Evolutionary conservation across 2,329 filamentous ascomycete species (phyloP).

Genomic region (Cladosporium sp.): DNA sequence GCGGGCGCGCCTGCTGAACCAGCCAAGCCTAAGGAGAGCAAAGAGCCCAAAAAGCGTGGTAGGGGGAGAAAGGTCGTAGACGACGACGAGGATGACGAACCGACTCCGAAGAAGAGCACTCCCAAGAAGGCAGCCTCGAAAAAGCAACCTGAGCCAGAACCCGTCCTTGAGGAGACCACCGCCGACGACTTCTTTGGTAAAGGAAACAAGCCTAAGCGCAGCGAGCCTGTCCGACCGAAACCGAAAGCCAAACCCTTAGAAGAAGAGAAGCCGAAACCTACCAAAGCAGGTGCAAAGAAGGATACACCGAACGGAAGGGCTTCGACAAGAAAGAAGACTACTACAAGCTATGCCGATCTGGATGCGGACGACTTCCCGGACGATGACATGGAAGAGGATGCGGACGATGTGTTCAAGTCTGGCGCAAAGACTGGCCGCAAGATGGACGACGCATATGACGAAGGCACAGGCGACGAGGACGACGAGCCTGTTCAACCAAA

Average conservation of each 20-base stretch:
- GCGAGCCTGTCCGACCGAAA: conserved; percentile 30
- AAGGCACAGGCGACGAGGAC: conserved; percentile 57
- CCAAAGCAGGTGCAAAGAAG: conserved; percentile 31
- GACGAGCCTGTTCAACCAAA: conserved; percentile 56
- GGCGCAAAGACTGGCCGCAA: conserved; percentile 54
- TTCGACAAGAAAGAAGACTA: conserved; percentile 37
- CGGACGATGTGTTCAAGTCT: conserved; percentile 79
- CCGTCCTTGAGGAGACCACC: conserved; percentile 46
- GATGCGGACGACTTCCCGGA: conserved; percentile 32
- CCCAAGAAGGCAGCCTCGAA: conserved; percentile 49
- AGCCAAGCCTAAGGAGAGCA: conserved; percentile 19
- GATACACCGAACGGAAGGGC: conserved; percentile 31
- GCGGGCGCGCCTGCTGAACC: conserved; percentile 46
- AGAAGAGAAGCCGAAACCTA: conserved; percentile 31
- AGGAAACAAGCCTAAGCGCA: conserved; percentile 47
- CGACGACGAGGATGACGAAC: conserved; percentile 68
- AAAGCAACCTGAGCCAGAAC: conserved; percentile 31
- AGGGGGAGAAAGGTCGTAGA: conserved; percentile 62
- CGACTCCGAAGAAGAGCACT: conserved; percentile 24
- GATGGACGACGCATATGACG: conserved; percentile 64
- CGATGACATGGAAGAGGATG: conserved; percentile 42
- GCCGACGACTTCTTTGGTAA: conserved; percentile 58
- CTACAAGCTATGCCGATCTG: conserved; percentile 33
- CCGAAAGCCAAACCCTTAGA: conserved; percentile 16
- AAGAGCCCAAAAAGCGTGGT: conserved; percentile 38